Conservation (phyloP, 495 filamentous ascomycete genomes). For the Melanomma pulvis-pyrius region DNA sequence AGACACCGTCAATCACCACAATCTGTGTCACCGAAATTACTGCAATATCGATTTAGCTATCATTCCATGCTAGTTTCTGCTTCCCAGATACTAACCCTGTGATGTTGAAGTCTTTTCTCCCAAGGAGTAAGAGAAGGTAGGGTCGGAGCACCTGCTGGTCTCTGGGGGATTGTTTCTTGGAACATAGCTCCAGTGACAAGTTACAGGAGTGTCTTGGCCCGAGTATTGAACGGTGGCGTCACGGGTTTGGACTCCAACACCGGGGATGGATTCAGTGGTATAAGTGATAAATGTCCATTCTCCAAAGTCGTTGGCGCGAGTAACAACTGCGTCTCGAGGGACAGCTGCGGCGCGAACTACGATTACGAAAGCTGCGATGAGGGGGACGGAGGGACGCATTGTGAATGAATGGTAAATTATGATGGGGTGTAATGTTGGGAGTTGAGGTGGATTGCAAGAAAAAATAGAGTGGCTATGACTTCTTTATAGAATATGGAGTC, state of each 20-base stretch:
- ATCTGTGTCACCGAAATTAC: no score
- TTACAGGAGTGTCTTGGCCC: neutral
- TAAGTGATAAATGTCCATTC: neutral
- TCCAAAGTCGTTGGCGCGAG: neutral
- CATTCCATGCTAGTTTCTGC: no score
- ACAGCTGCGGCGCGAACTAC: neutral
- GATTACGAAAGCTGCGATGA: neutral
- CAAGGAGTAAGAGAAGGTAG: neutral
- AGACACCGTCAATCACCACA: no score
- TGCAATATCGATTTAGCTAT: no score
- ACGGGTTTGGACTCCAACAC: neutral
- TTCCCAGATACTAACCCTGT: neutral
- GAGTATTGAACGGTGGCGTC: neutral
- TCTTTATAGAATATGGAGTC: no score
- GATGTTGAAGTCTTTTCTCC: neutral
- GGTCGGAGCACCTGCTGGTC: neutral
- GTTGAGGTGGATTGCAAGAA: neutral
- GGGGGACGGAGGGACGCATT: neutral
- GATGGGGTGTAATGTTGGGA: neutral
- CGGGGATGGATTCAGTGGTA: neutral
- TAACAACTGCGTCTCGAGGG: neutral
- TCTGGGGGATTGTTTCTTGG: neutral
- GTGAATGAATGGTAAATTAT: neutral
- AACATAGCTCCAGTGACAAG: neutral
- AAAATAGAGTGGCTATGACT: no score